Evolutionary conservation across 805 yeast genomes (phyloP), one percentile per base, ranked within the genome.

Genomic region (Candida nanaspora): DNA sequence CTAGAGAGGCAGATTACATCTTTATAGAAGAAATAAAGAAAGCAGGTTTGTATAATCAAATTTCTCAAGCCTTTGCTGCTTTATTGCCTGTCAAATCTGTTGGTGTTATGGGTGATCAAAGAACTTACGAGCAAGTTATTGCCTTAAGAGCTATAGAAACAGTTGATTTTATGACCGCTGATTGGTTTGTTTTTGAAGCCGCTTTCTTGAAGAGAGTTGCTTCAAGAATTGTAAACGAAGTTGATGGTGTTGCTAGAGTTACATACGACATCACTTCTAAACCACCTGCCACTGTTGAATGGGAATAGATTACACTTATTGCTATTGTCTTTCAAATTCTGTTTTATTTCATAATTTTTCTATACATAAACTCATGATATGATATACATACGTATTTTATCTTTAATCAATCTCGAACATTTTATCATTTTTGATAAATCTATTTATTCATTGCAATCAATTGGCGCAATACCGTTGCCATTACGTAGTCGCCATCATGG

Each of bases 201-300:
- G 63, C 77, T 39, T 93, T 93, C 81, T 76, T 93, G 66, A 93
- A 91, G 77, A 80, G 71, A 49, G 97, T 89, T 45, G 87, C 96
- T 43, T 78, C 95, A 34, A 82, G 99, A 76, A 93, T 93, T 47
- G 98, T 93, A 55, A 93, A 93, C 66, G 99, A 93, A 72, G 99
- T 93, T 46, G 86, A 84, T 52, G 99, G 99, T 62, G 98, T 93
- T 57, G 97, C 98, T 42, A 84, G 99, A 69, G 99, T 93, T 47
- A 93, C 96, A 41, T 93, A 93, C 67, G 99, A 93, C 66, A 89
- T 93, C 64, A 93, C 98, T 46, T 88, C 97, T 46, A 93, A 93
- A 72, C 99, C 99, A 43, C 99, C 99, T 47, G 98, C 99, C 46
- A 93, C 99, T 46, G 98, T 93, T 53, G 99, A 93, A 67, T 93